Evolutionary conservation across 1,284 basidiomycete species (phyloP).

Genomic region (Takashimella koratensis): DNA sequence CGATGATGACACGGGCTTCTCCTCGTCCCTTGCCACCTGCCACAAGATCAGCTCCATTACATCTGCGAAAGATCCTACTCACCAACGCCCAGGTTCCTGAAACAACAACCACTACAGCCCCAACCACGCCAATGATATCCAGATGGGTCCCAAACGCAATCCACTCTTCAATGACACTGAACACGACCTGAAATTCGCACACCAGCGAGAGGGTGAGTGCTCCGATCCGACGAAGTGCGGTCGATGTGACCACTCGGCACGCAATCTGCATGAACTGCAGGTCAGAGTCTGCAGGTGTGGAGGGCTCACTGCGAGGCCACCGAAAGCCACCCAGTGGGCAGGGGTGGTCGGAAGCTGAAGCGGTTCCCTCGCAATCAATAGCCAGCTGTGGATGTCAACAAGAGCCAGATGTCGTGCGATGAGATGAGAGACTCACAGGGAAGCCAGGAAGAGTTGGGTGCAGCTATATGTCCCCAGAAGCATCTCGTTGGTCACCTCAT

Average conservation of each 20-base stretch:
- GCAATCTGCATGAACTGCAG: background rate
- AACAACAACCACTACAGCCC: background rate
- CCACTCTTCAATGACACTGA: background rate
- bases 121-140: background rate
- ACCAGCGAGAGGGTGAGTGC: background rate
- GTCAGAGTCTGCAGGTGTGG: background rate
- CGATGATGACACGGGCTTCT: too few relatives aligned
- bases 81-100: background rate
- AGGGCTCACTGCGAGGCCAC: background rate
- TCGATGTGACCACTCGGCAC: background rate
- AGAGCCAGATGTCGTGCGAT: background rate
- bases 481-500: too few relatives aligned
- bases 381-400: too few relatives aligned
- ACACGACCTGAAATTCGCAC: background rate
- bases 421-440: too few relatives aligned
- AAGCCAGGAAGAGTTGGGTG: too few relatives aligned
- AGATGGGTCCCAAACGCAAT: background rate
- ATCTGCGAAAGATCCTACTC: too few relatives aligned
- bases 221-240: background rate
- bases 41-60: too few relatives aligned
- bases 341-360: background rate
- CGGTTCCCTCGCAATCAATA: background rate
- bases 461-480: too few relatives aligned
- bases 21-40: too few relatives aligned
- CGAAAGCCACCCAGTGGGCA: background rate